Evolutionary conservation across 2,329 filamentous ascomycete species (phyloP).

Genomic region (Sporothrix euskadiensis): DNA sequence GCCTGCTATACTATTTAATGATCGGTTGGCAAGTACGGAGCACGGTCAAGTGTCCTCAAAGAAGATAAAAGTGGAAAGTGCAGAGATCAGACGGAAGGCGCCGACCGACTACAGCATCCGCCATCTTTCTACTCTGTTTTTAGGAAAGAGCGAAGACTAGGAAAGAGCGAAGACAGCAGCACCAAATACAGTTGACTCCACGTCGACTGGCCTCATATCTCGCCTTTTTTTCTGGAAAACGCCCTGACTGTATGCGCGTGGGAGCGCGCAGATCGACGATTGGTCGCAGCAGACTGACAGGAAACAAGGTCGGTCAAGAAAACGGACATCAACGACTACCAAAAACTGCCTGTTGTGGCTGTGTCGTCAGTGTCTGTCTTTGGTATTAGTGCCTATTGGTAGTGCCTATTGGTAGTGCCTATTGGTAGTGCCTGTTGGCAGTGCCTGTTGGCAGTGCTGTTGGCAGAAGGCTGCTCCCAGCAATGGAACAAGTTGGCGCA

Average conservation of each 20-base stretch:
- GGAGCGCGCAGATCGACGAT: not conserved
- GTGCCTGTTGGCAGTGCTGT: too few species aligned
- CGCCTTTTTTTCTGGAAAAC: not conserved
- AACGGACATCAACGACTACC: not conserved
- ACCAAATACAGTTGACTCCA: too few species aligned
- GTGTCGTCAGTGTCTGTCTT: not conserved
- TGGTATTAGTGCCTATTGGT: not conserved
- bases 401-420: too few species aligned
- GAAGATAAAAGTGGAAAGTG: not conserved
- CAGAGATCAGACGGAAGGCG: not conserved
- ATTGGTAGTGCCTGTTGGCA: too few species aligned
- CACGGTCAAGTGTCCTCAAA: not conserved
- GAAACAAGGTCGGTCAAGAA: not conserved
- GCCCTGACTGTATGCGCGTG: not conserved
- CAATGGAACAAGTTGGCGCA: not conserved
- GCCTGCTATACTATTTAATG: not conserved
- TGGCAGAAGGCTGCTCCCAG: not conserved
- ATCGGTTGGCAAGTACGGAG: not conserved
- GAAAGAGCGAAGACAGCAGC: too few species aligned
- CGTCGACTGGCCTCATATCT: too few species aligned
- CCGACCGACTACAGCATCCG: not conserved
- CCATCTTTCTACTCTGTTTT: not conserved
- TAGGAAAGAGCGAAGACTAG: not conserved
- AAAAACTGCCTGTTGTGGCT: conserved; percentile 5
- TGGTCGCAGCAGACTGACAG: not conserved